Evolutionary conservation across 208 protist genomes (phyloP), one percentile per base, ranked within the genome.

Genomic region (Trichomonas gallinae): DNA sequence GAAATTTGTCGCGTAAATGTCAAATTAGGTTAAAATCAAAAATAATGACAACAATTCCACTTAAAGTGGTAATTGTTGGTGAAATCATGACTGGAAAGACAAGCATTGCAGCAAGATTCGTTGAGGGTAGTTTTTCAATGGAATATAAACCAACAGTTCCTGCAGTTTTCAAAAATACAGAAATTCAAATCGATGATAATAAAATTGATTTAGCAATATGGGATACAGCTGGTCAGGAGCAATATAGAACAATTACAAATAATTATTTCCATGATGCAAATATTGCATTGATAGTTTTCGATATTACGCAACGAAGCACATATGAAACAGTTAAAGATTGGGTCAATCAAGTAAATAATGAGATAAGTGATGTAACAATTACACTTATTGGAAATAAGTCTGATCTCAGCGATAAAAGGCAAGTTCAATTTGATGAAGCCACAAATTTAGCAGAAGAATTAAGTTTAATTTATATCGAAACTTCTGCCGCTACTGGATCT

Each of bases 151-250:
- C 44, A 1, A 93, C 87, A 48, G 44, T 93, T 93, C 40, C 40
- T 23, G 87, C 17, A 58, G 8, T 31, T 26, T 44, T 34, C 31
- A 51, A 8, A 15, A 8, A 93, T 44, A 40, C 4, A 38, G 0
- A 17, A n/a, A 17, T 93, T 38, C 26, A 48, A 17, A 34, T 93
- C 23, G 26, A 51, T 38, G 87, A 93, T 4, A 17, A 93, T 9
- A 34, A 48, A 48, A 4, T 48, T 38, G 15, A 13, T 34, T 15
- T 93, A 10, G 34, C 17, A 36, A 93, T 93, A 1, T 93, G 87
- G 87, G 87, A 93, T 51, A 93, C 87, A 48, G 87, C 87, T 38
- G 87, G 87, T 34, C 87, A 93, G 31, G 87, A 93, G 51, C 0
- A 2, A 38, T 93, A 48, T 93, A 38, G 87, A 15, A 58, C n/a